Evolutionary conservation across 2,329 filamentous ascomycete genomes (phyloP).

Genomic region (Fusarium penzigii): DNA sequence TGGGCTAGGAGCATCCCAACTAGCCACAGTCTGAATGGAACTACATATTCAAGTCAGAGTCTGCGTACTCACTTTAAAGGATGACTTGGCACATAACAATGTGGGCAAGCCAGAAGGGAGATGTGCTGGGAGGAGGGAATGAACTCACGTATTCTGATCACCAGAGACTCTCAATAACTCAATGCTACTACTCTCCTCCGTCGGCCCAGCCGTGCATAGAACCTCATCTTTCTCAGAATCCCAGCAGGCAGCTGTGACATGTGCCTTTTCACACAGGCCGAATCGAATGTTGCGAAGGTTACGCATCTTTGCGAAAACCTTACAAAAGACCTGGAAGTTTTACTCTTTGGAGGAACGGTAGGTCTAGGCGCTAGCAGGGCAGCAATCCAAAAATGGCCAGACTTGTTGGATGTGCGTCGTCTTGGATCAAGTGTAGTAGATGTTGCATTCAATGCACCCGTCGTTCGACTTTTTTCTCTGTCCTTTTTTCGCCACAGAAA

Average conservation of each 20-base stretch:
- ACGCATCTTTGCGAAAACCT: conserved; percentile 61
- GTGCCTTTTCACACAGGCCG: conserved; percentile 61
- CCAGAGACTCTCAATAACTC: conserved; percentile 63
- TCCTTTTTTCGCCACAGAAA: conserved; percentile 20
- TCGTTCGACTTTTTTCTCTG: conserved; percentile 25
- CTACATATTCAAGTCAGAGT: conserved; percentile 24
- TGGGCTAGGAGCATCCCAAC: conserved; percentile 86
- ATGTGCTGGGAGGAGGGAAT: not conserved
- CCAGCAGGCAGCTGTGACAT: conserved; percentile 80
- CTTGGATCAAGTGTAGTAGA: not conserved
- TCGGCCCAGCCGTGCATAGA: conserved; percentile 83
- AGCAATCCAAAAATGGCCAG: conserved; percentile 13
- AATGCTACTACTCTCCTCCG: conserved; percentile 67
- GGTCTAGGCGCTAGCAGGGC: not conserved
- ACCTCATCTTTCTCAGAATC: conserved; percentile 76
- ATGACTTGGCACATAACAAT: not conserved
- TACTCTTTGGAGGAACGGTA: too few species aligned
- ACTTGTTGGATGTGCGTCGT: conserved; percentile 1
- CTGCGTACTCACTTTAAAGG: not conserved
- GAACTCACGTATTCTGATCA: conserved; percentile 45
- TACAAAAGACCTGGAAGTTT: not conserved
- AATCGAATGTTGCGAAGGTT: conserved; percentile 82
- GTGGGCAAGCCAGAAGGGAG: not conserved
- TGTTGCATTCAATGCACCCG: conserved; percentile 21
- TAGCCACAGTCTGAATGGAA: conserved; percentile 58